Evolutionary conservation across 306 rosid genomes (phyloP), one percentile per base, ranked within the genome.

Genomic region (Fragaria nilgerrensis): DNA sequence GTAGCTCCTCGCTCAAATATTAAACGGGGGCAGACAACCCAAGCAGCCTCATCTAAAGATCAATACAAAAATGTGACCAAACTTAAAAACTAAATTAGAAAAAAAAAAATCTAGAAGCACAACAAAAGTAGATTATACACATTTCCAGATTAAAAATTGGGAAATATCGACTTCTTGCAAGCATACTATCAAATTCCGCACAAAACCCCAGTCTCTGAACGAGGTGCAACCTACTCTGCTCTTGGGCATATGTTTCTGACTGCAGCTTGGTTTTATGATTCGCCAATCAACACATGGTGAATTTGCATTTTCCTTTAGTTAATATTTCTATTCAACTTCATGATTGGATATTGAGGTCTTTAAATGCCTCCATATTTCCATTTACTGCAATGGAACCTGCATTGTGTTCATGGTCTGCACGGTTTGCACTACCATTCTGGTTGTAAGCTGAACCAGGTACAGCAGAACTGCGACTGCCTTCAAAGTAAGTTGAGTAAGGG

Each of bases 401-500:
- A 72, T 76, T 85, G 77, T 70, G 87, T 74, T 58, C 80, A 67
- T 58, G 75, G 53, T 37, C 82, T 7, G 83, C 81, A 82, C 78
- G 85, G 79, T 85, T 75, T 11, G 68, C 75, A 62, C 67, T 86
- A 29, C 90, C 93, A 76, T 88, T 92, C 77, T 85, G 87, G 74
- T 83, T 82, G 81, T 86, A 84, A 65, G 74, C 84, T 2, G 92
- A 84, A 73, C 85, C 90, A 25, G 91, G 87, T 84, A 80, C 82
- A 67, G 90, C 97, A 81, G 99, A 91, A 90, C 97, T 89, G 68
- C 32, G 68, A 6, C 81, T 79, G 7, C 98, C 97, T 79, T 81
- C 91, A 17, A 95, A 92, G 83, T 86, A 91, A 2, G 90, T 87
- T 49, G 98, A 90, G 86, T 85, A 92, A 44, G 94, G 93, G 76